phyloP scores from a whole-genome alignment of 2,329 filamentous ascomycete genomes.

The Ambrosiella cleistominuta region DNA sequence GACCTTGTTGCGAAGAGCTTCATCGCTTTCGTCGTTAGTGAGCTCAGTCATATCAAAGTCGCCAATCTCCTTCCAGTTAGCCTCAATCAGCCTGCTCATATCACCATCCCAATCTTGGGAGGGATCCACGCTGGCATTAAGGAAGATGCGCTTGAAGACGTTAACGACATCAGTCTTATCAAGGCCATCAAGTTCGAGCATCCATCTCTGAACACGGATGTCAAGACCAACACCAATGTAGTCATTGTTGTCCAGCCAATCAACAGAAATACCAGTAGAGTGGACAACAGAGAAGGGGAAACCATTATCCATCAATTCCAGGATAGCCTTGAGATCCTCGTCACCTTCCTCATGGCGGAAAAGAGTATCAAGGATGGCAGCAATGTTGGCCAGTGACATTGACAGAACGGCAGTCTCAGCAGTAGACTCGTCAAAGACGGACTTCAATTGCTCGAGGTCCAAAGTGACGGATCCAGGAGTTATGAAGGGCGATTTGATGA shows the following conservation, averaged over 20 bases:
- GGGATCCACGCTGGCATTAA: constrained; percentile 16
- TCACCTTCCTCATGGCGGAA: constrained; percentile 9
- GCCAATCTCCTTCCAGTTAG: constrained; percentile 11
- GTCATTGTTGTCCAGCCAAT: constrained; percentile 14
- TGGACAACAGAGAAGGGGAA: constrained; percentile 19
- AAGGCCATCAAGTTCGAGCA: constrained; percentile 16
- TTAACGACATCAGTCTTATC: constrained; percentile 14
- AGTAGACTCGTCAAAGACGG: constrained; percentile 4
- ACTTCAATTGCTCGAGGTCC: constrained; percentile 15
- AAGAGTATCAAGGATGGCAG: constrained; percentile 19
- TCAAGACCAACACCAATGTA: constrained; percentile 18
- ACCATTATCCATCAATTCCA: constrained; percentile 19
- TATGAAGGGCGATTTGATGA: constrained; percentile 18
- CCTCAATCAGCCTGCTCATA: constrained; percentile 2
- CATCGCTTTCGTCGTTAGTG: constrained; percentile 9
- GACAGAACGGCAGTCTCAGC: constrained; percentile 10
- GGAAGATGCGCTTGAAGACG: constrained; percentile 20
- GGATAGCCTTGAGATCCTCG: constrained; percentile 16
- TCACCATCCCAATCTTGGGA: constrained; percentile 15
- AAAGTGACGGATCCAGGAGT: constrained; percentile 18
- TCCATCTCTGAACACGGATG: constrained; percentile 22
- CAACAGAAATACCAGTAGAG: constrained; percentile 11
- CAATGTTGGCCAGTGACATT: constrained; percentile 22
- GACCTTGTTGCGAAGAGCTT: constrained; percentile 5
- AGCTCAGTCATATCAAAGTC: constrained; percentile 11